phyloP scores from a whole-genome alignment of 768 basidiomycete genomes.

The Udeniomyces megalosporus region DNA sequence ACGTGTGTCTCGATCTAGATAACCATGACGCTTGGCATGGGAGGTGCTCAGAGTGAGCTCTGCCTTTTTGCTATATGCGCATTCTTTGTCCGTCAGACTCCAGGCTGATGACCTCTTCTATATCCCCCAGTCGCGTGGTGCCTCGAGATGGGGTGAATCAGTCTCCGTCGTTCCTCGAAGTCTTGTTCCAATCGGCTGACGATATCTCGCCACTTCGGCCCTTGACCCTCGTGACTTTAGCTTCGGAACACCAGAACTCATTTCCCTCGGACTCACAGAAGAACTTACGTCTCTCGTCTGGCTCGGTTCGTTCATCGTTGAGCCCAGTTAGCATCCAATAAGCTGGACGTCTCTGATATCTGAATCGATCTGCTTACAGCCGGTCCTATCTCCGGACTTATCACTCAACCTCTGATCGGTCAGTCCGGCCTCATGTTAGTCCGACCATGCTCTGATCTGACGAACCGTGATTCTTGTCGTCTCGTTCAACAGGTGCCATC shows the following conservation, averaged over 20 bases:
- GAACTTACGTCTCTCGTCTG: conserved; percentile 86
- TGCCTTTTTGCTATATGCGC: not conserved
- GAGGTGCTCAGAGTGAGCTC: conserved; percentile 12
- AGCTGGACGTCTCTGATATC: no score
- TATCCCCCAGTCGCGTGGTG: conserved; percentile 10
- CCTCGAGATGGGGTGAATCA: conserved; percentile 15
- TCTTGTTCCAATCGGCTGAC: no score
- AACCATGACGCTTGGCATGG: conserved; percentile 13
- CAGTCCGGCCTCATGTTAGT: not conserved
- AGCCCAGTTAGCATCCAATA: no score
- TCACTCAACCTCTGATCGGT: conserved; percentile 98
- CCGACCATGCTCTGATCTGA: no score
- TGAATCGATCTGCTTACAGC: no score
- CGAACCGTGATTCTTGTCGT: not conserved
- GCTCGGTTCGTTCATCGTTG: conserved; percentile 34
- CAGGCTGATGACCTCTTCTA: no score
- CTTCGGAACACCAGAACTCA: not conserved
- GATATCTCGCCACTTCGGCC: not conserved
- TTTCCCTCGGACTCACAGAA: conserved; percentile 56
- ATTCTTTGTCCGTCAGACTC: not conserved
- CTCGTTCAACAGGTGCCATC: conserved; percentile 51
- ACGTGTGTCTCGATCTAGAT: not conserved
- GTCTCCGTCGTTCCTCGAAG: no score
- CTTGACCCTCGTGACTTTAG: not conserved
- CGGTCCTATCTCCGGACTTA: conserved; percentile 59